A percentile compares a stretch with the other conserved stretches of the same genome.
Conservation (phyloP, 495 filamentous ascomycete genomes). For the Aspergillus asperescens region DNA sequence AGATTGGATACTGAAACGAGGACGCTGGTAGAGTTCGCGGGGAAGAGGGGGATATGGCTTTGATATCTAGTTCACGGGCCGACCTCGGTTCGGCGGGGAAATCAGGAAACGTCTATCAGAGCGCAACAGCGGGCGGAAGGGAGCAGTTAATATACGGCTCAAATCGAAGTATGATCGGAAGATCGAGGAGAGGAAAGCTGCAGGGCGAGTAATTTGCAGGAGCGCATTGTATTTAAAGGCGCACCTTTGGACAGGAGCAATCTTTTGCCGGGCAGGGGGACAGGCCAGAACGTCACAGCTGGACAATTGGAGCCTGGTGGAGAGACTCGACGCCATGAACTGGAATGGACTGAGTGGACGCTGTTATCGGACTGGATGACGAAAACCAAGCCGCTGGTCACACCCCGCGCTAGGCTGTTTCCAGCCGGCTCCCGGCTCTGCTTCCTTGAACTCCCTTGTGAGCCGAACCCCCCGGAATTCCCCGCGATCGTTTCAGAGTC, state of each 20-base stretch:
- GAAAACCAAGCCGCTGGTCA: constrained; percentile 6
- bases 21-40: constrained; percentile 1
- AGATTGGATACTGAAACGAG: not conserved
- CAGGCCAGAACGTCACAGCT: constrained; percentile 11
- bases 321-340: constrained; percentile 13
- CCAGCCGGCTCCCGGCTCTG: constrained; percentile 12
- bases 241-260: constrained; percentile 1
- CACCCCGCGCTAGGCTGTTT: constrained; percentile 15
- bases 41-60: constrained; percentile 7
- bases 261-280: constrained; percentile 11
- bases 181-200: not conserved
- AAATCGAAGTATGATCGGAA: constrained; percentile 1
- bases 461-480: constrained; percentile 10
- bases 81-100: constrained; percentile 33
- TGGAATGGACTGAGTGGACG: not conserved
- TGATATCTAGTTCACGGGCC: constrained; percentile 10
- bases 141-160: constrained; percentile 1
- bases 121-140: not conserved
- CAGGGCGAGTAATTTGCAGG: constrained; percentile 5
- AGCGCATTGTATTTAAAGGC: constrained; percentile 8
- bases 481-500: constrained; percentile 6
- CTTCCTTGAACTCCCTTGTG: constrained; percentile 6
- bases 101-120: constrained; percentile 15
- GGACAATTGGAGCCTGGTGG: constrained; percentile 1
- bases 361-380: not conserved